Evolutionary conservation across 2,329 filamentous ascomycete genomes (phyloP), one percentile per base, ranked within the genome.

Genomic region (Aspergillus fijiensis): DNA sequence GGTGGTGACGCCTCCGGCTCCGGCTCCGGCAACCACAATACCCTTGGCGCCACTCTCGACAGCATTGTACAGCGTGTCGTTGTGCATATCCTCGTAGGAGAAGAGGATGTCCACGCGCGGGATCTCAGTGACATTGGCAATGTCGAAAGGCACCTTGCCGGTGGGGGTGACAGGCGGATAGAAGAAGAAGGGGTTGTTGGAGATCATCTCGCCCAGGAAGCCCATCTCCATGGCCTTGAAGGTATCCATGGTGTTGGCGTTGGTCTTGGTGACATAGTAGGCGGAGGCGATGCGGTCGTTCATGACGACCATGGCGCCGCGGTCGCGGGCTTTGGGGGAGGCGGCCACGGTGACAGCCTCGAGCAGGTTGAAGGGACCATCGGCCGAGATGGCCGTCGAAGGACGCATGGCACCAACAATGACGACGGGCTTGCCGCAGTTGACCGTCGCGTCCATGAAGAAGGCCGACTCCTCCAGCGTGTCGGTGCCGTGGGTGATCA

Each of bases 401-500:
- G 86, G 86, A 10, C 86, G 78, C 86, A 88, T 88, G 19, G 86
- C 81, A 5, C 85, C 86, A 1, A 86, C 85, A 25, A 85, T 68
- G 4, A 88, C 80, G 5, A 88, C 78, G 0, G 86, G 85, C 70
- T 88, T 87, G 31, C 78, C 77, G 49, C 80, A 84, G 64, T 81
- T 81, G 35, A 87, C 70, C 0, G 84, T 85, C 3, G 84, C 73
- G 63, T 87, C 83, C 9, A 88, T 74, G 75, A 87, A 87, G 75
- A 88, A 87, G 9, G 85, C 83, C 0, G 83, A 82, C 71, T 88
- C 86, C 66, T 88, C 86, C 1, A 89, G 77, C 0, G 84, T 87
- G 66, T 89, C 87, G 9, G 87, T 89, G 51, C 87, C 86, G 66
- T 89, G 86, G 0, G 86, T 88, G 56, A 89, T 75, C 35, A 70